Evolutionary conservation across 2,329 filamentous ascomycete genomes (phyloP), one percentile per base, ranked within the genome.

Genomic region (Neofusicoccum kwambonambiense): DNA sequence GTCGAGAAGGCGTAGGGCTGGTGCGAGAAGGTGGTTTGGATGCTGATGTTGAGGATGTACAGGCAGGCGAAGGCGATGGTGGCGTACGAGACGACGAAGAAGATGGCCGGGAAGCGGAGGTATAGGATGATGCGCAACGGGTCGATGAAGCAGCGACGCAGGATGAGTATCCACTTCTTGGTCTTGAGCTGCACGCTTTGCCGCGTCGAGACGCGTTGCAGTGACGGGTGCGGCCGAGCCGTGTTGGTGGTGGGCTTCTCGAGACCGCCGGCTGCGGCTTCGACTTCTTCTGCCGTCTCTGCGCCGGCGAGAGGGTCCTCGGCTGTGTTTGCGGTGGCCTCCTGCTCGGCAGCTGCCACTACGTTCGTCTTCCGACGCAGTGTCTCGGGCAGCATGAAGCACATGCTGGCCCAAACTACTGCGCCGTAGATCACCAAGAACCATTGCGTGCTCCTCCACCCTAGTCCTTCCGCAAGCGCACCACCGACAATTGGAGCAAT

Each of bases 401-500:
- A 67, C 61, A 78, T 71, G 13, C 74, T 68, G 12, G 75, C 58
- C 8, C 75, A 65, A 2, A 75, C 75, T 35, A 73, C 50, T 4
- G 69, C 71, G n/a, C 76, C 76, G 35, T 76, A 78, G 8, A 77
- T 72, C 37, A 76, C 75, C 11, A 78, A 67, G 35, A 77, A 78
- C 76, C 76, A 78, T 54, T 76, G 76, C 3, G 76, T 78, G 51
- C 75, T 75, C 63, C 76, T 64, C 76, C 76, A 78, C 0, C 75
- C 75, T 2, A 78, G 68, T 0, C 68, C 69, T 44, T 74, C 62
- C 1, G 72, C 72, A 12, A 78, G 60, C 4, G 68, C 74, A 35
- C 76, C 76, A n/a, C 76, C 76, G 19, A 78, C 72, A 37, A 78
- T 77, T 7, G 76, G 76, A 1, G 75, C 76, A 52, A 78, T 69